These are phyloP conservation scores for Sideroxylon spinosum DNA, from an alignment of 179 eudicot species.

Conservation along the genomic window DNA sequence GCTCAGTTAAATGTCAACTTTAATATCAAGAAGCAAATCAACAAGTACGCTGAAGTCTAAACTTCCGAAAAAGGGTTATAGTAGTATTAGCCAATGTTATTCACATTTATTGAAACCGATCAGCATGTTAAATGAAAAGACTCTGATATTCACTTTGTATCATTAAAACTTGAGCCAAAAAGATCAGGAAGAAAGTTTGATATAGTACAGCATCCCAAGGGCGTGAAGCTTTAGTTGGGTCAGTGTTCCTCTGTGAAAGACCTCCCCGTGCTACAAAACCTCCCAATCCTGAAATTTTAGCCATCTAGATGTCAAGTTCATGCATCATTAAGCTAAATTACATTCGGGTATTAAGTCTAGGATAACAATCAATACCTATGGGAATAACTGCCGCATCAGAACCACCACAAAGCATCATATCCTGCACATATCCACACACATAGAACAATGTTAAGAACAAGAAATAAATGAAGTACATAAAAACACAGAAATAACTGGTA, in stretches of 20 bases:
- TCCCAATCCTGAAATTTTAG: slow-evolving; percentile 68
- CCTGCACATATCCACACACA: slow-evolving; percentile 38
- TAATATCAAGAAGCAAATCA: background rate
- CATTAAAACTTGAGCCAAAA: background rate
- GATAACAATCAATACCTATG: slow-evolving; percentile 46
- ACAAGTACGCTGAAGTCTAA: too few species aligned
- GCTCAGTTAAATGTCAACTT: slow-evolving; percentile 14
- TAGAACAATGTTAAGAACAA: background rate
- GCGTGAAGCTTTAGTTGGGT: slow-evolving; percentile 92
- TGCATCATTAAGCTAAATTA: background rate
- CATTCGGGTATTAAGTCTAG: slow-evolving; percentile 10
- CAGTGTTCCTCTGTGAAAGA: slow-evolving; percentile 81
- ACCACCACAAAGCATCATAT: slow-evolving; percentile 98
- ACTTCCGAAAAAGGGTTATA: too few species aligned
- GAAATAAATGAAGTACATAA: too few species aligned
- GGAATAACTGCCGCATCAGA: slow-evolving; percentile 91
- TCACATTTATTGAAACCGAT: background rate
- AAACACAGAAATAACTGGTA: background rate
- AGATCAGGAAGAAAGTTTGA: background rate
- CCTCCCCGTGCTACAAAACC: slow-evolving; percentile 97
- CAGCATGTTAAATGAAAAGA: background rate
- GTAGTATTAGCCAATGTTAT: background rate
- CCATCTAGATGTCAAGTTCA: background rate
- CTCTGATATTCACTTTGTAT: background rate
- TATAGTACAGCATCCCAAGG: slow-evolving; percentile 85